phyloP scores from a whole-genome alignment of 1,284 basidiomycete species.

The Apiotrichum akiyoshidainum region DNA sequence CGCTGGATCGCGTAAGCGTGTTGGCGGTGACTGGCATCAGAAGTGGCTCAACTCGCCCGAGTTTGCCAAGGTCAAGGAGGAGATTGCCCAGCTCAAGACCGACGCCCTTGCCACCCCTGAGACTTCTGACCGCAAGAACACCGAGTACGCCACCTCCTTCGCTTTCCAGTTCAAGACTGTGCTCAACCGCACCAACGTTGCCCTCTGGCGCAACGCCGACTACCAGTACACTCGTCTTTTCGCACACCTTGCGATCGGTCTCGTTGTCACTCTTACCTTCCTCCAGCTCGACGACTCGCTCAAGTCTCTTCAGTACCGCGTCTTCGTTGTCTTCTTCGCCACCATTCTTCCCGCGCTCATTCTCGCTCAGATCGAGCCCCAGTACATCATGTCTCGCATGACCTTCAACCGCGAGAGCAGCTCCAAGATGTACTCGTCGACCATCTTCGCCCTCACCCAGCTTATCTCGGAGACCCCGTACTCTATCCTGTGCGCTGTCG shows the following conservation, averaged over 20 bases:
- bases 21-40: slow-evolving; percentile 72
- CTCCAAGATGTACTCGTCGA: slow-evolving; percentile 54
- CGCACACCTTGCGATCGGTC: slow-evolving; percentile 68
- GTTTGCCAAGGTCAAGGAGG: slow-evolving; percentile 45
- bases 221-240: slow-evolving; percentile 74
- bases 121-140: slow-evolving; percentile 33
- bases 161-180: slow-evolving; percentile 74
- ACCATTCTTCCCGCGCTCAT: slow-evolving; percentile 44
- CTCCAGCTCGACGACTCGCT: slow-evolving; percentile 67
- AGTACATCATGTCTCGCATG: slow-evolving; percentile 76
- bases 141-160: slow-evolving; percentile 63
- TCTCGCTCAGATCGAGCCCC: slow-evolving; percentile 63
- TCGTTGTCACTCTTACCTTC: slow-evolving; percentile 80
- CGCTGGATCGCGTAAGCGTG: slow-evolving; percentile 63
- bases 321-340: slow-evolving; percentile 59
- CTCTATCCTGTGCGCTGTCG: slow-evolving; percentile 61
- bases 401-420: slow-evolving; percentile 56
- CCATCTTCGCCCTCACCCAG: slow-evolving; percentile 74
- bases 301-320: slow-evolving; percentile 75
- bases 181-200: slow-evolving; percentile 66
- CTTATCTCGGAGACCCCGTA: slow-evolving; percentile 71
- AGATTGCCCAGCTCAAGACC: slow-evolving; percentile 53
- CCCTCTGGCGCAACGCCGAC: slow-evolving; percentile 73
- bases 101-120: slow-evolving; percentile 49
- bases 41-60: slow-evolving; percentile 62